Conservation (phyloP, 108 stramenopile species). For the Nitzschia putrida region DNA sequence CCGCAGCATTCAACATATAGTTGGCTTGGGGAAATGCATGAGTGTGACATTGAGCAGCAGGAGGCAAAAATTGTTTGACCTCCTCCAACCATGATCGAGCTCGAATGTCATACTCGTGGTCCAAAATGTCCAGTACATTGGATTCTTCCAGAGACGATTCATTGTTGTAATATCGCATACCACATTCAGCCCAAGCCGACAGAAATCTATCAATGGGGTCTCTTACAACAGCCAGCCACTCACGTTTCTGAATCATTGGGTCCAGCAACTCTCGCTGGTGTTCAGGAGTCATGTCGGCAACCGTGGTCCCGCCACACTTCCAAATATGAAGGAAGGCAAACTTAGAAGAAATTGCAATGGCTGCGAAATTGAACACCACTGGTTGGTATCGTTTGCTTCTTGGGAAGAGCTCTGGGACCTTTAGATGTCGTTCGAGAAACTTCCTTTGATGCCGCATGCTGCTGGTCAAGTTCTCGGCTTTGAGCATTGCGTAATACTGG, state of each 20-base stretch:
- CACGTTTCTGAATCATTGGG: conserved; percentile 1
- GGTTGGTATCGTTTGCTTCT: conserved; percentile 7
- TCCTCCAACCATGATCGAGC: conserved; percentile 15
- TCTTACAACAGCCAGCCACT: conserved; percentile 12
- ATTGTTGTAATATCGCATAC: conserved; percentile 5
- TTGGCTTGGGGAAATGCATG: conserved; percentile 24
- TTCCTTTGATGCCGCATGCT: conserved; percentile 12
- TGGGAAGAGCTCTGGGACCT: neutral
- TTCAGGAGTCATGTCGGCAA: neutral
- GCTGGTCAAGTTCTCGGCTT: neutral
- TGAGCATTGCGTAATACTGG: neutral
- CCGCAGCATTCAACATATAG: conserved; percentile 5
- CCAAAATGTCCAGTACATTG: neutral
- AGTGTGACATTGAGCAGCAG: conserved; percentile 2
- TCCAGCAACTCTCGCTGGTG: neutral
- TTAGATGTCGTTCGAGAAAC: neutral
- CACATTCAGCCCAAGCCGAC: conserved; percentile 24
- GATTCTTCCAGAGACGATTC: conserved; percentile 2
- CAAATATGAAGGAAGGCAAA: conserved; percentile 27
- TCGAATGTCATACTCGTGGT: conserved; percentile 16
- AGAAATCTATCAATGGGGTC: conserved; percentile 26
- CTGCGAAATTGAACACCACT: conserved; percentile 1
- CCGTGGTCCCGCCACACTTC: conserved; percentile 24
- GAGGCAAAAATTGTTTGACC: conserved; percentile 6
- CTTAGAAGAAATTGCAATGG: neutral